These are phyloP conservation scores for Pisolithus sp. DNA, from an alignment of 768 basidiomycete species.

Conservation along the genomic window DNA sequence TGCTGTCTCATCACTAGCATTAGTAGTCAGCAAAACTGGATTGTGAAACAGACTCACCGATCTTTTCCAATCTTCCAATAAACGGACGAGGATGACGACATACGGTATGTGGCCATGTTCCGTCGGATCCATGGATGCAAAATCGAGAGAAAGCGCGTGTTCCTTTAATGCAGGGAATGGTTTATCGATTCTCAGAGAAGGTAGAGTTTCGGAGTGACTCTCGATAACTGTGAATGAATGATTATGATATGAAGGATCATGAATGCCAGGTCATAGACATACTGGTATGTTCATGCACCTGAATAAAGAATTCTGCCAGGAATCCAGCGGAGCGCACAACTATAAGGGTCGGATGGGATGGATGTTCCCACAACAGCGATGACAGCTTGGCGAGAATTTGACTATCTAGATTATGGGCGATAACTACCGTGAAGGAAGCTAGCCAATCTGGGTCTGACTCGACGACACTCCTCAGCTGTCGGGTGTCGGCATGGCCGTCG, in stretches of 20 bases:
- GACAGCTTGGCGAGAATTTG: slow-evolving; percentile 53
- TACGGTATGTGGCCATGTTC: slow-evolving; percentile 90
- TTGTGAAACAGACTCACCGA: slow-evolving; percentile 38
- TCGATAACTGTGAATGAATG: slow-evolving; percentile 61
- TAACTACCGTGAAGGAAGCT: slow-evolving; percentile 66
- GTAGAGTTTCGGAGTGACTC: slow-evolving; percentile 71
- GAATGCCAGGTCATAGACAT: slow-evolving; percentile 20
- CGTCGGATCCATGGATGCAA: slow-evolving; percentile 76
- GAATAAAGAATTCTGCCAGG: slow-evolving; percentile 80
- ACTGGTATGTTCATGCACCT: slow-evolving; percentile 86
- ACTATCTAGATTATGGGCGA: slow-evolving; percentile 74
- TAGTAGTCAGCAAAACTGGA: background rate
- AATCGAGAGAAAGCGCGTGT: slow-evolving; percentile 65
- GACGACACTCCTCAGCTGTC: slow-evolving; percentile 53
- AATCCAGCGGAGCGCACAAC: slow-evolving; percentile 84
- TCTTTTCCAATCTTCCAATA: slow-evolving; percentile 77
- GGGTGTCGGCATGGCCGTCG: slow-evolving; percentile 55
- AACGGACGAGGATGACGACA: slow-evolving; percentile 80
- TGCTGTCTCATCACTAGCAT: slow-evolving; percentile 42
- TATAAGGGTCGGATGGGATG: slow-evolving; percentile 60
- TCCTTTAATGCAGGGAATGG: slow-evolving; percentile 80
- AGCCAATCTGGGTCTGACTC: slow-evolving; percentile 47
- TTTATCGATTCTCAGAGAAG: slow-evolving; percentile 78
- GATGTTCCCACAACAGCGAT: slow-evolving; percentile 59
- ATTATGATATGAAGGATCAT: background rate